Evolutionary conservation across 352 stramenopile genomes (phyloP).

Genomic region (Phytophthora cryptogea): DNA sequence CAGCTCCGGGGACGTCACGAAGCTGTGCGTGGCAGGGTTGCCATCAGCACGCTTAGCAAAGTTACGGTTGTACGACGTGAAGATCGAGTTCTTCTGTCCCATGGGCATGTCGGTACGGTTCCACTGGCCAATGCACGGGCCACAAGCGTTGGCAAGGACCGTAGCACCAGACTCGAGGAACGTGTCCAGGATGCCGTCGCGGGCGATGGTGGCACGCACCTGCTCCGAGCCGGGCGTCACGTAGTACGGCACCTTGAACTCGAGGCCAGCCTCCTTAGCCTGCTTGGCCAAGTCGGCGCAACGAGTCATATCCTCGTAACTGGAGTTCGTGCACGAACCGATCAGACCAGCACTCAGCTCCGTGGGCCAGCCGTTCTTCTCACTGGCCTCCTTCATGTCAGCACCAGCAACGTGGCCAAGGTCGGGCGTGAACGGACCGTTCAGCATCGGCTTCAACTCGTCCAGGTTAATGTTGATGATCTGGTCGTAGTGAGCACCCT

Average conservation of each 20-base stretch:
- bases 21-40: conserved; percentile 93
- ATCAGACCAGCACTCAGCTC: conserved; percentile 92
- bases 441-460: conserved; percentile 90
- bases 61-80: conserved; percentile 96
- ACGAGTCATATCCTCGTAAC: conserved; percentile 94
- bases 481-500: conserved; percentile 92
- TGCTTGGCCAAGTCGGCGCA: conserved; percentile 91
- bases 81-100: conserved; percentile 93
- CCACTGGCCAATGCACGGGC: conserved; percentile 95
- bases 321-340: conserved; percentile 95
- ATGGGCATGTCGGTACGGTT: conserved; percentile 89
- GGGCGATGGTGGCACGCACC: conserved; percentile 91
- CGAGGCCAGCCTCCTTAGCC: conserved; percentile 78
- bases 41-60: conserved; percentile 95
- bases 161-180: conserved; percentile 90
- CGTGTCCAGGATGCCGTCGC: conserved; percentile 91
- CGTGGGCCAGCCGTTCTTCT: conserved; percentile 92
- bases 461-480: conserved; percentile 95
- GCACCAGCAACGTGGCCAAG: conserved; percentile 83
- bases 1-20: conserved; percentile 93
- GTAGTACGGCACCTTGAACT: conserved; percentile 94
- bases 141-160: conserved; percentile 92
- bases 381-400: conserved; percentile 62
- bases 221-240: conserved; percentile 93
- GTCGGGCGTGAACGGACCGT: conserved; percentile 93